A percentile compares a stretch with the other conserved stretches of the same genome.
phyloP scores from a whole-genome alignment of 805 yeast species.

The Suhomyces sp. region DNA sequence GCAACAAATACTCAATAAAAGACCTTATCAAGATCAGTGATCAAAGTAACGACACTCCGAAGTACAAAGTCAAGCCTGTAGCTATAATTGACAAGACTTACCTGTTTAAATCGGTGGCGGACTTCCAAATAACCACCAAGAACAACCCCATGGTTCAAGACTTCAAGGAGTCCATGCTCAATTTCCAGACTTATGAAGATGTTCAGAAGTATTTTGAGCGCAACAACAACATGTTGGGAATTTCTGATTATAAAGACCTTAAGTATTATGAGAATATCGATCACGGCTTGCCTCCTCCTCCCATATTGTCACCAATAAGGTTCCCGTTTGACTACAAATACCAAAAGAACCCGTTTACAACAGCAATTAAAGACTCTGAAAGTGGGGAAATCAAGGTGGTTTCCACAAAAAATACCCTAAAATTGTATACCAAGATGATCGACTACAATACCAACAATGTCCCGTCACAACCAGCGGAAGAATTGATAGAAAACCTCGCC shows the following conservation, averaged over 20 bases:
- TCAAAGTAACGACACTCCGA: slow-evolving; percentile 17
- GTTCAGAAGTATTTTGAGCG: slow-evolving; percentile 24
- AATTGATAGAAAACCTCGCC: slow-evolving; percentile 36
- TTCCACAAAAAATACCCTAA: slow-evolving; percentile 43
- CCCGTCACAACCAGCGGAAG: slow-evolving; percentile 51
- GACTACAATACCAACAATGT: slow-evolving; percentile 43
- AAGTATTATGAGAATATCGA: slow-evolving; percentile 31
- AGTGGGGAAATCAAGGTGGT: slow-evolving; percentile 59
- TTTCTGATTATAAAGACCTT: slow-evolving; percentile 26
- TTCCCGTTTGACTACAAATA: slow-evolving; percentile 78
- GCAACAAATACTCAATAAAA: slow-evolving; percentile 37
- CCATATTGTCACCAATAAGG: slow-evolving; percentile 70
- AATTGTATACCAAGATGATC: slow-evolving; percentile 52
- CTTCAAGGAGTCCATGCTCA: slow-evolving; percentile 24
- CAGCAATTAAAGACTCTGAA: slow-evolving; percentile 48
- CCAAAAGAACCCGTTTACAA: slow-evolving; percentile 62
- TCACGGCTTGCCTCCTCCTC: slow-evolving; percentile 79
- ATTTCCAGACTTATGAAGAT: slow-evolving; percentile 22
- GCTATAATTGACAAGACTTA: slow-evolving; percentile 67
- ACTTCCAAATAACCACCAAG: slow-evolving; percentile 72
- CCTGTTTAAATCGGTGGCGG: slow-evolving; percentile 82
- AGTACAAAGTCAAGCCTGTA: slow-evolving; percentile 52
- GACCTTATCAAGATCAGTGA: slow-evolving; percentile 38
- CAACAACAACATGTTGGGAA: slow-evolving; percentile 21
- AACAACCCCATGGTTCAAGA: slow-evolving; percentile 42